Conservation (phyloP, 1,139 yeast species). For the Zygosaccharomyces sapae region DNA sequence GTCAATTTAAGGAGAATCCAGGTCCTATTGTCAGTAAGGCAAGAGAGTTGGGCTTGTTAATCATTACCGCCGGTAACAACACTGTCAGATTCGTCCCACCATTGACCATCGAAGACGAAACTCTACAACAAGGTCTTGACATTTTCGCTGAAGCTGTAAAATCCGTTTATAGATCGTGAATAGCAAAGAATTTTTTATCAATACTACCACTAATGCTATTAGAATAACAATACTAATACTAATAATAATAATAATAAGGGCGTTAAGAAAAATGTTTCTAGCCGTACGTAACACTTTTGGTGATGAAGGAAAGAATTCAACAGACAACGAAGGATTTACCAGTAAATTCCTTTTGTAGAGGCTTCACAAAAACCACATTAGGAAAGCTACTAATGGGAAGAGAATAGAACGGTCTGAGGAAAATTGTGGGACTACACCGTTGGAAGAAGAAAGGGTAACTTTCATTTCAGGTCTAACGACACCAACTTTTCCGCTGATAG, state of each 20-base stretch:
- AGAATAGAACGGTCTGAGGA: constrained; percentile 6
- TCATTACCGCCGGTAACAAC: constrained; percentile 88
- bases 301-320: background rate
- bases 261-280: background rate
- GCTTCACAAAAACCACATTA: constrained; percentile 14
- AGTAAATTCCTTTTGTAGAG: constrained; percentile 1
- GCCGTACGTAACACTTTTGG: background rate
- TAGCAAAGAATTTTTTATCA: too few species aligned
- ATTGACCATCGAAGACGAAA: constrained; percentile 69
- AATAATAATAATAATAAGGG: background rate
- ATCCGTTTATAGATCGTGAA: constrained; percentile 30
- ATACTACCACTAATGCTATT: too few species aligned
- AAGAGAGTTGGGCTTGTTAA: constrained; percentile 71
- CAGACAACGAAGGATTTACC: constrained; percentile 1
- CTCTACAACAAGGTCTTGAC: constrained; percentile 63
- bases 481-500: constrained; percentile 34
- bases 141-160: constrained; percentile 55
- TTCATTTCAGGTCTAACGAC: constrained; percentile 24
- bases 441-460: constrained; percentile 15
- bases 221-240: background rate
- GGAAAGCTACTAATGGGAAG: constrained; percentile 13
- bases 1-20: constrained; percentile 68
- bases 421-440: constrained; percentile 3
- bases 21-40: constrained; percentile 61
- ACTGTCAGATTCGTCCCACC: constrained; percentile 92